These are phyloP conservation scores for Kalanchoe fedtschenkoi DNA, from an alignment of 164 flowering plant species.

Conservation along the genomic window DNA sequence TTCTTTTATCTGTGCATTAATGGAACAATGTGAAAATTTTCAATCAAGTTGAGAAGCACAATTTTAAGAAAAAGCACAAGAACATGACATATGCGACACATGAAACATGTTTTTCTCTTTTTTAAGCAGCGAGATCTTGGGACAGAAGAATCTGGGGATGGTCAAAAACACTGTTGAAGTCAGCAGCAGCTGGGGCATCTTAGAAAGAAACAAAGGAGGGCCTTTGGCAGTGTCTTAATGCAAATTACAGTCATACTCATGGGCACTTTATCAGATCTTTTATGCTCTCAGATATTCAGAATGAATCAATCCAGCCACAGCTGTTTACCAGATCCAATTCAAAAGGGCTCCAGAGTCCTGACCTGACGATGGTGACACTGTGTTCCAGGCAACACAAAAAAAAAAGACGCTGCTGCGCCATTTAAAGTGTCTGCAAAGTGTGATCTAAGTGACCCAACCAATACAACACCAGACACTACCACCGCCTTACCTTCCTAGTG, in stretches of 20 bases:
- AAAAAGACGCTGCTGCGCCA: not conserved
- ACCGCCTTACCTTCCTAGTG: not conserved
- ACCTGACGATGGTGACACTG: not conserved
- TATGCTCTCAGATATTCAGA: not conserved
- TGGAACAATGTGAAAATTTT: no score
- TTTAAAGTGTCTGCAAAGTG: constrained; percentile 1
- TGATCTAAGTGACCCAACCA: not conserved
- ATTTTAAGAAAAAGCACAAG: not conserved
- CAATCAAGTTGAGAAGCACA: not conserved
- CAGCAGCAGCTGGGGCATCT: not conserved
- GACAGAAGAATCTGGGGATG: not conserved
- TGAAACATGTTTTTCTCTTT: not conserved
- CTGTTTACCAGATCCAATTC: not conserved
- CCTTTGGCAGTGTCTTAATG: constrained; percentile 1
- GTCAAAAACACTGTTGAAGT: constrained; percentile 2
- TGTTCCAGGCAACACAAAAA: not conserved
- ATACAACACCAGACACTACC: not conserved
- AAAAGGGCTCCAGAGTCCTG: not conserved
- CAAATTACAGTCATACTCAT: not conserved
- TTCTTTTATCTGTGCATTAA: constrained; percentile 70
- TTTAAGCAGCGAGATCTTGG: not conserved
- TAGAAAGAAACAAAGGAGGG: not conserved
- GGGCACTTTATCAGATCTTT: not conserved
- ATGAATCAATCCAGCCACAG: not conserved
- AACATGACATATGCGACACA: not conserved